Evolutionary conservation across 768 basidiomycete species (phyloP).

Genomic region (Kwoniella dejecticola): DNA sequence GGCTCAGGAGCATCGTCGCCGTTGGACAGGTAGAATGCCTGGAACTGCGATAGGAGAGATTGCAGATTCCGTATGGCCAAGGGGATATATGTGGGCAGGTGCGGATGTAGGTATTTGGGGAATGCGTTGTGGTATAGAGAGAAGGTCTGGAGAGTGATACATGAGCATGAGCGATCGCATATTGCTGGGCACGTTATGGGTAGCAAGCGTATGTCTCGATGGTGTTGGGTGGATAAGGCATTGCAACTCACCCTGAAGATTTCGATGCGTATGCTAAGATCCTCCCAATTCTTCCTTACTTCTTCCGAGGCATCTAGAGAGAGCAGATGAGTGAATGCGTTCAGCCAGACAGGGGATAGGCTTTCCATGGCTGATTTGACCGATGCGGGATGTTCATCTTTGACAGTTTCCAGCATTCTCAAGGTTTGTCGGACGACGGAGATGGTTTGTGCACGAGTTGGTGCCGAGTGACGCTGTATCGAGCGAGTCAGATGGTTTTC

Average conservation of each 20-base stretch:
- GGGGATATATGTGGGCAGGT: slow-evolving; percentile 49
- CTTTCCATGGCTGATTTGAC: slow-evolving; percentile 78
- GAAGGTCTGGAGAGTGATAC: slow-evolving; percentile 63
- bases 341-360: slow-evolving; percentile 88
- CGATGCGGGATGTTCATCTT: slow-evolving; percentile 83
- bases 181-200: no score
- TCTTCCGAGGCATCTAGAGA: slow-evolving; percentile 67
- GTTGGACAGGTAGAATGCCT: slow-evolving; percentile 54
- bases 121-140: slow-evolving; percentile 80
- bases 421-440: slow-evolving; percentile 89
- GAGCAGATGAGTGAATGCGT: slow-evolving; percentile 78
- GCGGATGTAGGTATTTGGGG: slow-evolving; percentile 68
- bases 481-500: slow-evolving; percentile 1
- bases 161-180: no score
- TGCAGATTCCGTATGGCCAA: slow-evolving; percentile 59
- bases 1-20: slow-evolving; percentile 58
- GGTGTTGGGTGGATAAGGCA: not conserved
- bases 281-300: slow-evolving; percentile 75
- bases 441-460: slow-evolving; percentile 81
- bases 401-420: slow-evolving; percentile 88
- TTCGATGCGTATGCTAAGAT: slow-evolving; percentile 74
- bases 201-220: no score
- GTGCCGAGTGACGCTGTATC: slow-evolving; percentile 69
- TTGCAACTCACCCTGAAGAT: slow-evolving; percentile 70
- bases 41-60: slow-evolving; percentile 61